A percentile compares a stretch with the other conserved stretches of the same genome.
Evolutionary conservation across 2,329 filamentous ascomycete species (phyloP).

Genomic region (Tolypocladium endophyticum): DNA sequence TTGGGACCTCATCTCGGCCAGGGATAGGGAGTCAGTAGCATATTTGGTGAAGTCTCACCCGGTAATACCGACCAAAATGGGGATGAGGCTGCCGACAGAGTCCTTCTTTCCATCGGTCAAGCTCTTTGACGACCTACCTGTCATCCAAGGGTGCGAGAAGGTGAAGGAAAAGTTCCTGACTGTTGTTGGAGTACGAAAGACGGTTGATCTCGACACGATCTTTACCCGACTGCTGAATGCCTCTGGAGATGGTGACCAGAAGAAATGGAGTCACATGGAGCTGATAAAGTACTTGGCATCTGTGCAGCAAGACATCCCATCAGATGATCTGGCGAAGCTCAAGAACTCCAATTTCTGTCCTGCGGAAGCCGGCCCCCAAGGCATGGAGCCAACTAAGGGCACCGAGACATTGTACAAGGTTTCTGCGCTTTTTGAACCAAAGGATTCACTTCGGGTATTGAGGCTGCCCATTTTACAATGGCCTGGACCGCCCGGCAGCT

Average conservation of each 20-base stretch:
- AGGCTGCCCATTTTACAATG: constrained; percentile 71
- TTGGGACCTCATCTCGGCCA: constrained; percentile 69
- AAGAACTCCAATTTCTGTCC: constrained; percentile 73
- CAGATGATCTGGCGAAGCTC: constrained; percentile 68
- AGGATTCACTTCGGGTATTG: constrained; percentile 56
- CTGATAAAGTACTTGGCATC: constrained; percentile 90
- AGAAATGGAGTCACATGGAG: constrained; percentile 85
- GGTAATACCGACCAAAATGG: constrained; percentile 80
- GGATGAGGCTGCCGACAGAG: constrained; percentile 77
- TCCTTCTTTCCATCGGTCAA: constrained; percentile 92
- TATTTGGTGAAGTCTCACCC: constrained; percentile 56
- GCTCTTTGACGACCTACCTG: constrained; percentile 86
- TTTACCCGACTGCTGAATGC: constrained; percentile 73
- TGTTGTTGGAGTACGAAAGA: constrained; percentile 84
- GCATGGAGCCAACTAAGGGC: constrained; percentile 42
- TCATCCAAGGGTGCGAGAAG: constrained; percentile 62
- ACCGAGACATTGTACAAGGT: constrained; percentile 54
- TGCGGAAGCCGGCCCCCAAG: constrained; percentile 53
- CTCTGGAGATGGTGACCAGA: constrained; percentile 39
- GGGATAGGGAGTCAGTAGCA: constrained; percentile 55
- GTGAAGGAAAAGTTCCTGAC: constrained; percentile 86
- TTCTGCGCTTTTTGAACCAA: constrained; percentile 73
- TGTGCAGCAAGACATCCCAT: constrained; percentile 79
- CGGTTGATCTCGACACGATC: constrained; percentile 86
- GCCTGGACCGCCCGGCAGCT: constrained; percentile 57